phyloP scores from a whole-genome alignment of 2,329 filamentous ascomycete genomes.

The Plenodomus lindquistii region DNA sequence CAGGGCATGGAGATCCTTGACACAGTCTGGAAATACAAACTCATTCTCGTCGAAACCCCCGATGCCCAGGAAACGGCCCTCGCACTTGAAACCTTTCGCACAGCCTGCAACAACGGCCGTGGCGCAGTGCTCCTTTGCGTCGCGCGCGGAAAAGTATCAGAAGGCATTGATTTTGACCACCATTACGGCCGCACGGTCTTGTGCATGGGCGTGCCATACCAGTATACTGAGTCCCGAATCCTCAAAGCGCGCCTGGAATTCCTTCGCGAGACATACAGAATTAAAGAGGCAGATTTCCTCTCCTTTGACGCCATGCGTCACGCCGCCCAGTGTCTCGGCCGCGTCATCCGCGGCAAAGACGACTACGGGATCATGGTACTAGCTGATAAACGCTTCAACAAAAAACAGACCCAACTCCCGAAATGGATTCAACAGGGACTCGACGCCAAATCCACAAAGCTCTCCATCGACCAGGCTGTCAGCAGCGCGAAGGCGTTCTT shows the following conservation, averaged over 20 bases:
- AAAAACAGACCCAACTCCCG: constrained; percentile 86
- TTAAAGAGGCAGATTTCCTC: constrained; percentile 94
- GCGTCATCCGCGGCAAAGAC: constrained; percentile 93
- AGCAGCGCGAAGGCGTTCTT: constrained; percentile 88
- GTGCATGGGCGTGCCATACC: constrained; percentile 96
- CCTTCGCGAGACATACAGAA: constrained; percentile 93
- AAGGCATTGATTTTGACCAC: constrained; percentile 99
- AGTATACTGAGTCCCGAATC: constrained; percentile 97
- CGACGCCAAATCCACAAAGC: constrained; percentile 80
- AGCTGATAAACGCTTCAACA: constrained; percentile 89
- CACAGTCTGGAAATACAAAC: constrained; percentile 98
- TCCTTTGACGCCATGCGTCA: constrained; percentile 99
- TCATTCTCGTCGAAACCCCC: constrained; percentile 96
- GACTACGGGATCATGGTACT: constrained; percentile 99
- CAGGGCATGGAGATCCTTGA: constrained; percentile 98
- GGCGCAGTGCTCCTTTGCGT: constrained; percentile 93
- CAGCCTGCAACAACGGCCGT: constrained; percentile 94
- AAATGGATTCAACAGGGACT: constrained; percentile 96
- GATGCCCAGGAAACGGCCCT: constrained; percentile 96
- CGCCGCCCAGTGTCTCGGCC: constrained; percentile 92
- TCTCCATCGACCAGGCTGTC: constrained; percentile 95
- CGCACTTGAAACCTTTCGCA: constrained; percentile 93
- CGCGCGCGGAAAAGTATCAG: constrained; percentile 93
- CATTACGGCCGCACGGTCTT: constrained; percentile 95
- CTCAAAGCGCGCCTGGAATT: constrained; percentile 95